Conservation (phyloP, 2,329 filamentous ascomycete species). For the Verticillium albo-atrum region DNA sequence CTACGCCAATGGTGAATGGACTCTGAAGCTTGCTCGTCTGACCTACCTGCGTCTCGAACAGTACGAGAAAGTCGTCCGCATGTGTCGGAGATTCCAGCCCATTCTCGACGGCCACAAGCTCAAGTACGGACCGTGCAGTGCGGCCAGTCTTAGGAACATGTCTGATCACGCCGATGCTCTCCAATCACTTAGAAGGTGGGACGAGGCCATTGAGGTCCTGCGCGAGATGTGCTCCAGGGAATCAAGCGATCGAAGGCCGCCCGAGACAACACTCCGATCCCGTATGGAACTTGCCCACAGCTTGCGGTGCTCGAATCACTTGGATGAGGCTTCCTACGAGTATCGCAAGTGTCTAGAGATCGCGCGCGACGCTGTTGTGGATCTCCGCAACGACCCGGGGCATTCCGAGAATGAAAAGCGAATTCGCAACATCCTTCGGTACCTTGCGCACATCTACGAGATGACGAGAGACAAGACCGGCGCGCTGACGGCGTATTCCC, state of each 20-base stretch:
- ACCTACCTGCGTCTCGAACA: slow-evolving; percentile 9
- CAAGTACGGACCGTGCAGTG: slow-evolving; percentile 6
- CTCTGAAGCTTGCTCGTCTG: slow-evolving; percentile 12
- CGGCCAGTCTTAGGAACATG: slow-evolving; percentile 10
- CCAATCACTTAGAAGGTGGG: slow-evolving; percentile 6
- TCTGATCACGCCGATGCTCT: slow-evolving; percentile 10
- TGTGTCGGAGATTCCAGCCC: slow-evolving; percentile 9
- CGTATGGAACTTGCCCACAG: slow-evolving; percentile 10
- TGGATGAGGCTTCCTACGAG: slow-evolving; percentile 12
- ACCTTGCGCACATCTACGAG: slow-evolving; percentile 13
- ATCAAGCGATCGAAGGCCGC: slow-evolving; percentile 4
- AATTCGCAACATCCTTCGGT: slow-evolving; percentile 10
- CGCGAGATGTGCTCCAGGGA: slow-evolving; percentile 12
- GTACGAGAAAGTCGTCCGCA: slow-evolving; percentile 10
- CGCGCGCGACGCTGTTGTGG: slow-evolving; percentile 5
- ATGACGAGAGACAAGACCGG: slow-evolving; percentile 4
- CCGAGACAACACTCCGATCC: slow-evolving; percentile 9
- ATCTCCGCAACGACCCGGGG: not conserved
- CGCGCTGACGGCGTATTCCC: slow-evolving; percentile 9
- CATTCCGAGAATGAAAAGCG: slow-evolving; percentile 5
- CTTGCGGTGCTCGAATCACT: slow-evolving; percentile 3
- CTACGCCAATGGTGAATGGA: slow-evolving; percentile 15
- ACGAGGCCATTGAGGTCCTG: slow-evolving; percentile 8
- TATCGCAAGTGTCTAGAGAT: slow-evolving; percentile 14
- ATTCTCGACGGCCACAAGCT: slow-evolving; percentile 10